A percentile compares a stretch with the other conserved stretches of the same genome.
phyloP scores from a whole-genome alignment of 805 yeast species.

The Kuraishia cidri region DNA sequence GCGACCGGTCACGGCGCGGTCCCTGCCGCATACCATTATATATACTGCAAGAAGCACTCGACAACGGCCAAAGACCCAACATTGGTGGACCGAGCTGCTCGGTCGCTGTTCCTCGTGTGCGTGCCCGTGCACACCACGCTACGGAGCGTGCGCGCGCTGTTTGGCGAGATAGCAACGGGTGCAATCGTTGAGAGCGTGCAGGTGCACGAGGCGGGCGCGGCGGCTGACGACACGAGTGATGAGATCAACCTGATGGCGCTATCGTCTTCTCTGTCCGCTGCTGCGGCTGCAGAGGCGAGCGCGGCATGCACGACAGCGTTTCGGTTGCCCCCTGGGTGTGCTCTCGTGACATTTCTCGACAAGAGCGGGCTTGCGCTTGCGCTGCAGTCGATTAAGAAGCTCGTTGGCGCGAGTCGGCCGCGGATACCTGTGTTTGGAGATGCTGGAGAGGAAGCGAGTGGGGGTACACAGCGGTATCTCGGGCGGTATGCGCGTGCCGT shows the following conservation, averaged over 20 bases:
- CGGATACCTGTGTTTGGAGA: slow-evolving; percentile 23
- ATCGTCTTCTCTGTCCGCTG: slow-evolving; percentile 26
- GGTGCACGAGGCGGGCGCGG: not conserved
- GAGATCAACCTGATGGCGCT: slow-evolving; percentile 11
- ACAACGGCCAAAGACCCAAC: slow-evolving; percentile 23
- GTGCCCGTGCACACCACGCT: slow-evolving; percentile 57
- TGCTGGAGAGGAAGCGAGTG: slow-evolving; percentile 11
- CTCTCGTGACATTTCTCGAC: slow-evolving; percentile 68
- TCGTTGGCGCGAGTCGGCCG: slow-evolving; percentile 15
- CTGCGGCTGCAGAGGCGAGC: slow-evolving; percentile 31
- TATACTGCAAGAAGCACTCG: slow-evolving; percentile 59
- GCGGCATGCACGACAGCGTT: not conserved
- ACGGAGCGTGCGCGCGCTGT: slow-evolving; percentile 43
- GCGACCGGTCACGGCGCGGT: slow-evolving; percentile 11
- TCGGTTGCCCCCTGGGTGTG: slow-evolving; percentile 34
- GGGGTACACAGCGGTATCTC: slow-evolving; percentile 32
- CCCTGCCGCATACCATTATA: slow-evolving; percentile 34
- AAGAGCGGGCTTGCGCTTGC: slow-evolving; percentile 59
- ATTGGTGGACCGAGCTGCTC: slow-evolving; percentile 31
- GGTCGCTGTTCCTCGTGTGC: slow-evolving; percentile 69
- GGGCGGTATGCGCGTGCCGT: slow-evolving; percentile 26
- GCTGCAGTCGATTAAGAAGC: slow-evolving; percentile 48
- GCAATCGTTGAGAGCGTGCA: slow-evolving; percentile 42
- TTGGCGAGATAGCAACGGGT: slow-evolving; percentile 53
- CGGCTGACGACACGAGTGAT: too few relatives aligned